Percentiles rank a stretch among this genome's conserved stretches.
Conservation (phyloP, 805 yeast genomes). For the Candida sithepensis region DNA sequence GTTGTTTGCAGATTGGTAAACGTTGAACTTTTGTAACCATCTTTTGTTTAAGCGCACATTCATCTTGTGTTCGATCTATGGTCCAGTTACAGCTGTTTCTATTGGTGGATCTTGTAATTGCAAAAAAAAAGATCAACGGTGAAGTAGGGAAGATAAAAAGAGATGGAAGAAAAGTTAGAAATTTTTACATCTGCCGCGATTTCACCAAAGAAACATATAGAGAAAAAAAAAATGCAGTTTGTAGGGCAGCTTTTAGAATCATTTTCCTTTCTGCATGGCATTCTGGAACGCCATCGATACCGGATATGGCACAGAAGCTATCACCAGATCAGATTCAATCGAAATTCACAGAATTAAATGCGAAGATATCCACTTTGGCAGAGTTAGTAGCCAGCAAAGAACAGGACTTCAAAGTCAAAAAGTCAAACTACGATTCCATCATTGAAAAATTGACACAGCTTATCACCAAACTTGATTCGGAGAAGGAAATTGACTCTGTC, state of each 20-base stretch:
- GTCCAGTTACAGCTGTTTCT: too few relatives aligned
- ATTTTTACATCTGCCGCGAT: too few relatives aligned
- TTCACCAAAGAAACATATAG: too few relatives aligned
- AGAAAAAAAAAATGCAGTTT: too few relatives aligned
- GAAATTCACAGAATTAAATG: slow-evolving; percentile 18
- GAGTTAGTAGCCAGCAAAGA: slow-evolving; percentile 34
- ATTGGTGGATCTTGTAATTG: too few relatives aligned
- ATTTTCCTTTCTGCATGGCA: too few relatives aligned
- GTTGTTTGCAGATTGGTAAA: slow-evolving; percentile 19
- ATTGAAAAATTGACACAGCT: slow-evolving; percentile 19
- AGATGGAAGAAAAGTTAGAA: too few relatives aligned
- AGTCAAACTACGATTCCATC: slow-evolving; percentile 19
- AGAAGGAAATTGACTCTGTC: neutral
- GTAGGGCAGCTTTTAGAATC: too few relatives aligned
- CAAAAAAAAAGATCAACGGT: too few relatives aligned
- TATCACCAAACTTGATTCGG: slow-evolving; percentile 3
- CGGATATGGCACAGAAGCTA: neutral
- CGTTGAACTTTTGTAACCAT: slow-evolving; percentile 10
- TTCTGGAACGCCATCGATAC: neutral
- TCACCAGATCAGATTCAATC: slow-evolving; percentile 1
- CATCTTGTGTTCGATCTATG: slow-evolving; percentile 6
- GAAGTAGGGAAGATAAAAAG: too few relatives aligned
- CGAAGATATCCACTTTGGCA: slow-evolving; percentile 32
- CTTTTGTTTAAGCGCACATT: slow-evolving; percentile 10
- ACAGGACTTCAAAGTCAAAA: slow-evolving; percentile 34